phyloP scores from a whole-genome alignment of 495 filamentous ascomycete species.

The Neurospora sp. region DNA sequence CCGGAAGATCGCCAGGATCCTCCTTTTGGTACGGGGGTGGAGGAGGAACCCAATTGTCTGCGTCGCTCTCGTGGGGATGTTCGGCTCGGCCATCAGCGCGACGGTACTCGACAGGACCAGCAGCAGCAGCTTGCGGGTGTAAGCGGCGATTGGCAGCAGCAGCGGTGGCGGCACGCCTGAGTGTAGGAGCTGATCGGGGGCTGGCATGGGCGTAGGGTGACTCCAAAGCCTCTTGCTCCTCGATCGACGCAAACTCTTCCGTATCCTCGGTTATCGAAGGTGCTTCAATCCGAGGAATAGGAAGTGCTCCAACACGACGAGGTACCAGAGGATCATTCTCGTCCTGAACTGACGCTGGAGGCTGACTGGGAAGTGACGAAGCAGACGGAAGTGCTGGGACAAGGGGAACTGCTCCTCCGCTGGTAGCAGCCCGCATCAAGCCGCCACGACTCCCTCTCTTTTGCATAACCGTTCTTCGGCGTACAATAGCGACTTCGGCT shows the following conservation, averaged over 20 bases:
- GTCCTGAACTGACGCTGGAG: conserved; percentile 13
- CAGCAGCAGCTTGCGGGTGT: conserved; percentile 36
- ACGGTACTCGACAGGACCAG: conserved; percentile 36
- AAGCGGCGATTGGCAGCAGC: conserved; percentile 58
- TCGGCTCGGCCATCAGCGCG: conserved; percentile 56
- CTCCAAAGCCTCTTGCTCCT: conserved; percentile 51
- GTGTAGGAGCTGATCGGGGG: conserved; percentile 64
- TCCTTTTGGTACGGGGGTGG: conserved; percentile 79
- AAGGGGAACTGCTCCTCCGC: conserved; percentile 12
- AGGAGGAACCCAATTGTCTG: conserved; percentile 87
- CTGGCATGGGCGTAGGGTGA: conserved; percentile 69
- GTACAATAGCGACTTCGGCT: conserved; percentile 71
- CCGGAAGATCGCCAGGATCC: conserved; percentile 45
- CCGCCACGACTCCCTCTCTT: conserved; percentile 32
- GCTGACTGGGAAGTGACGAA: conserved; percentile 12
- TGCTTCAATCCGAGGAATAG: conserved; percentile 5
- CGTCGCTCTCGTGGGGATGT: conserved; percentile 79
- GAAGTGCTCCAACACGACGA: conserved; percentile 23
- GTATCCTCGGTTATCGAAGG: conserved; percentile 17
- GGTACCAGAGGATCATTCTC: conserved; percentile 35
- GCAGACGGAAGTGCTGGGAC: background rate
- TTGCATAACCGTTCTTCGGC: conserved; percentile 61
- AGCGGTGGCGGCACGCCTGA: conserved; percentile 70
- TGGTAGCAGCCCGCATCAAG: conserved; percentile 26
- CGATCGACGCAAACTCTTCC: conserved; percentile 27